Conservation (phyloP, 805 yeast genomes). For the Starmerella bombicola region DNA sequence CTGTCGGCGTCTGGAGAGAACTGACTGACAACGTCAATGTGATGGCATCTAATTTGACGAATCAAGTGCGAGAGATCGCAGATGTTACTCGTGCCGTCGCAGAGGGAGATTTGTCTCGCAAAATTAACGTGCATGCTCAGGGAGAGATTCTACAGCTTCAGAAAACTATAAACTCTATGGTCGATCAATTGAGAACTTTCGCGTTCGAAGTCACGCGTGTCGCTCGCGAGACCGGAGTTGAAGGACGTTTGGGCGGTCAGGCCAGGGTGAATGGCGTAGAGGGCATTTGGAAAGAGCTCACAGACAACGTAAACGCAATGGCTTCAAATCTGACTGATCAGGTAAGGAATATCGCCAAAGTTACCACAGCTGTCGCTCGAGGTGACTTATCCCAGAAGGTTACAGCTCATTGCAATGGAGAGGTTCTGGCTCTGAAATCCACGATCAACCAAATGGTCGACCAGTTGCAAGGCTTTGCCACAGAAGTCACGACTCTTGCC, state of each 20-base stretch:
- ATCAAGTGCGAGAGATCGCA: constrained; percentile 81
- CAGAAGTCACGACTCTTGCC: constrained; percentile 76
- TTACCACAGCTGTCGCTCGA: constrained; percentile 75
- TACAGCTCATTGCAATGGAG: constrained; percentile 76
- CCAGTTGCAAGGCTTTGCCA: constrained; percentile 66
- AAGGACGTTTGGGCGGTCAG: constrained; percentile 80
- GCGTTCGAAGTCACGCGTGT: constrained; percentile 80
- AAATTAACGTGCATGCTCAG: constrained; percentile 81
- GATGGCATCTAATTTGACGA: constrained; percentile 77
- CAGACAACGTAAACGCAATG: constrained; percentile 84
- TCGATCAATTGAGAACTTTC: constrained; percentile 68
- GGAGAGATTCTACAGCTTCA: constrained; percentile 79
- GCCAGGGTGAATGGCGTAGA: constrained; percentile 67
- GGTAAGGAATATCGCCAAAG: constrained; percentile 77
- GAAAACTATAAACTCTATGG: constrained; percentile 80
- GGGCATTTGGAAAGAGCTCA: constrained; percentile 78
- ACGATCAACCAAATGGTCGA: constrained; percentile 85
- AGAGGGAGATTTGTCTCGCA: constrained; percentile 67
- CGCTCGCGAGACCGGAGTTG: constrained; percentile 81
- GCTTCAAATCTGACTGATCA: constrained; percentile 78
- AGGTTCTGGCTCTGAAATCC: constrained; percentile 64
- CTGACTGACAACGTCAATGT: constrained; percentile 78
- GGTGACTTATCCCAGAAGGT: constrained; percentile 74
- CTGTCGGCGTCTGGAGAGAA: constrained; percentile 81
- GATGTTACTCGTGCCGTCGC: constrained; percentile 86